Conservation (phyloP, 139 green algal species). For the Pleodorina starrii region DNA sequence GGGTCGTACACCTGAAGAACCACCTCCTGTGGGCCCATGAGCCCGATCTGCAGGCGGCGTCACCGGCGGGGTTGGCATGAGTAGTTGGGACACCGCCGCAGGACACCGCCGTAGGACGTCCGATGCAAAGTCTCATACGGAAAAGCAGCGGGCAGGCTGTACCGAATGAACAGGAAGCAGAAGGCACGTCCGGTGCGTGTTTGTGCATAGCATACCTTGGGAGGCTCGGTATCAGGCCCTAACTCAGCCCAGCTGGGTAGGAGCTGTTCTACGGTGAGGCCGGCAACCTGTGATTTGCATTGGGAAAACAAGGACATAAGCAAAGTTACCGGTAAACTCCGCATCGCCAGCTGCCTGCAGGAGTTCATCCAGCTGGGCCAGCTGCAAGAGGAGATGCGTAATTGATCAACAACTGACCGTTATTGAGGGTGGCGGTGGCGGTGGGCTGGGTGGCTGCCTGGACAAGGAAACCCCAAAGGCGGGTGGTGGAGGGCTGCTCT, state of each 20-base stretch:
- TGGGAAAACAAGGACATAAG: too few relatives aligned
- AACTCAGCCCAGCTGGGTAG: neutral
- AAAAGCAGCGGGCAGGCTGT: too few relatives aligned
- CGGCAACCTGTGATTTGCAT: neutral
- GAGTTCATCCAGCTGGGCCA: neutral
- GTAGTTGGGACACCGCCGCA: neutral
- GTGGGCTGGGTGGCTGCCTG: neutral
- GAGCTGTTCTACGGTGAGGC: neutral
- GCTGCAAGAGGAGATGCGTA: neutral
- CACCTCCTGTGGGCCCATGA: neutral
- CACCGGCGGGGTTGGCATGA: neutral
- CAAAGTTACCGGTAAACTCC: too few relatives aligned
- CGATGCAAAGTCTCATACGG: too few relatives aligned
- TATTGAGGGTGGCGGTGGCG: neutral
- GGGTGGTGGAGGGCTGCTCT: too few relatives aligned
- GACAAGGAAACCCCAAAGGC: too few relatives aligned
- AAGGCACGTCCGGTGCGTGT: too few relatives aligned
- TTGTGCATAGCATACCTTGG: neutral
- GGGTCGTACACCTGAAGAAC: neutral
- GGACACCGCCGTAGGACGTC: too few relatives aligned
- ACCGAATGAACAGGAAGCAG: too few relatives aligned
- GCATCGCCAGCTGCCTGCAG: neutral
- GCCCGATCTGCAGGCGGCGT: neutral
- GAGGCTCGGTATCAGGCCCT: neutral
- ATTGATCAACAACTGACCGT: neutral